Conservation (phyloP, 73 alveolate species). For the Tetrahymena malaccensis region DNA sequence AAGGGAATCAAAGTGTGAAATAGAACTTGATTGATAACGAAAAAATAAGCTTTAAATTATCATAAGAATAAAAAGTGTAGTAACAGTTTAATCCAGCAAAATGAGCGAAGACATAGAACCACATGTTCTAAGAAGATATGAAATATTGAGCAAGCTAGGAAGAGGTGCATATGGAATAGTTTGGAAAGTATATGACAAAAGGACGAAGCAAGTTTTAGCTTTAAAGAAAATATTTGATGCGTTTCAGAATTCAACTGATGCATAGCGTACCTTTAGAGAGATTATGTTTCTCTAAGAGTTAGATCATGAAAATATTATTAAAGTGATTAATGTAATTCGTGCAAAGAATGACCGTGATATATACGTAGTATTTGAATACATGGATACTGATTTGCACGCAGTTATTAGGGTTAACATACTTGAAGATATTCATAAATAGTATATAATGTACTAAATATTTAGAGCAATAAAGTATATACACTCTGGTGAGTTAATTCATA, state of each 20-base stretch:
- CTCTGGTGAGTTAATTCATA: conserved; percentile 71
- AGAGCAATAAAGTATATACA: conserved; percentile 68
- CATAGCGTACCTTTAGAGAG: conserved; percentile 62
- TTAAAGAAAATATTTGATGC: conserved; percentile 86
- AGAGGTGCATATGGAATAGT: conserved; percentile 90
- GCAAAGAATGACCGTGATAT: conserved; percentile 65
- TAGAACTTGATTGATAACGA: not conserved
- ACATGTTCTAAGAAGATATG: conserved; percentile 49
- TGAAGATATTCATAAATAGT: conserved; percentile 65
- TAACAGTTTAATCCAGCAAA: not conserved
- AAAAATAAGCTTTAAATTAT: too few relatives aligned
- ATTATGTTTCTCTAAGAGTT: conserved; percentile 61
- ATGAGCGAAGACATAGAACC: conserved; percentile 55
- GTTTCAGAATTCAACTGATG: conserved; percentile 70
- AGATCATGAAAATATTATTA: conserved; percentile 54
- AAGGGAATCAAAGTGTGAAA: not conserved
- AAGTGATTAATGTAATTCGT: conserved; percentile 44
- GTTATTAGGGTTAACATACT: conserved; percentile 64
- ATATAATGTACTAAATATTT: conserved; percentile 54
- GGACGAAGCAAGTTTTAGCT: conserved; percentile 68
- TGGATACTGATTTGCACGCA: conserved; percentile 83
- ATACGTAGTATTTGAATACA: conserved; percentile 66
- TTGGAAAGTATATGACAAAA: conserved; percentile 84
- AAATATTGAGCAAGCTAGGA: conserved; percentile 54
- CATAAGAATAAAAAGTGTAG: not conserved